A percentile compares a stretch with the other conserved stretches of the same genome.
phyloP scores from a whole-genome alignment of 768 basidiomycete species.

The Mycena latifolia region DNA sequence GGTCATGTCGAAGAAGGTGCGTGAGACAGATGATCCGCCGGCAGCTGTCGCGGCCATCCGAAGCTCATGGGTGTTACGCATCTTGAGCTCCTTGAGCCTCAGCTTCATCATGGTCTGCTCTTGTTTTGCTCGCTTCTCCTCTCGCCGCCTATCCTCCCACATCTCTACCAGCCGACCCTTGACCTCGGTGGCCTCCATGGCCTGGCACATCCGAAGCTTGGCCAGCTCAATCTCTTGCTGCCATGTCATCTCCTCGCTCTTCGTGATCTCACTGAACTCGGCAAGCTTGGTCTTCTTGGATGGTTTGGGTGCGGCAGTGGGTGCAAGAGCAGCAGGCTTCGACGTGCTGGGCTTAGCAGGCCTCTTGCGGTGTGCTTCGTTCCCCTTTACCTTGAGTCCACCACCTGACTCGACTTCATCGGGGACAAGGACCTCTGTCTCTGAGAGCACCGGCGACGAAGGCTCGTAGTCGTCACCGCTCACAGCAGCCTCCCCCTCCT shows the following conservation, averaged over 20 bases:
- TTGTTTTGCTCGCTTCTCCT: not conserved
- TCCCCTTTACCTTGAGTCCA: not conserved
- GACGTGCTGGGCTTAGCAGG: conserved; percentile 5
- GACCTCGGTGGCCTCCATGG: not conserved
- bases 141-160: not conserved
- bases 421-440: not conserved
- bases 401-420: not conserved
- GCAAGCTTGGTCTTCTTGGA: conserved; percentile 12
- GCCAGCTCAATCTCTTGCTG: conserved; percentile 4
- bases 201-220: not conserved
- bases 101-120: no score
- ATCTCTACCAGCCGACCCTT: not conserved
- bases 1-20: conserved; percentile 1
- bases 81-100: no score
- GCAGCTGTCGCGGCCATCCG: not conserved
- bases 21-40: not conserved
- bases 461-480: conserved; percentile 1
- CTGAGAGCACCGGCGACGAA: not conserved
- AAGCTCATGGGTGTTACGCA: no score
- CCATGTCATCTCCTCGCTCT: not conserved
- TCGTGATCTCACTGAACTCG: not conserved
- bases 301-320: not conserved
- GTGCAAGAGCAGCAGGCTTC: not conserved
- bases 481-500: not conserved
- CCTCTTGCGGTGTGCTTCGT: not conserved